phyloP scores from a whole-genome alignment of 768 basidiomycete genomes.

The Tulasnella sp. region DNA sequence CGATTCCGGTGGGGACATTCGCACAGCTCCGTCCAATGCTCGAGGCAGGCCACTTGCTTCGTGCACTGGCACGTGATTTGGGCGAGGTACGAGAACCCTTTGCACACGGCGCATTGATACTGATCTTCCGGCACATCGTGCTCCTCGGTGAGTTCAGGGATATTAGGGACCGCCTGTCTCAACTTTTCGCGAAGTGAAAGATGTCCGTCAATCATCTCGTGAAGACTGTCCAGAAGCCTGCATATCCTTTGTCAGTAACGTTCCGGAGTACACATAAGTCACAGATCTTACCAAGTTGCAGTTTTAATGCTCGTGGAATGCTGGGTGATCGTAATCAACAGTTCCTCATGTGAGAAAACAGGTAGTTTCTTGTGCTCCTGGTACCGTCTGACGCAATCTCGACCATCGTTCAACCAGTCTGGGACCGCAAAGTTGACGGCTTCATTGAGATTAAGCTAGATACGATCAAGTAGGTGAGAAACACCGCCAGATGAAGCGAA shows the following conservation, averaged over 20 bases:
- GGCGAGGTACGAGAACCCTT: slow-evolving; percentile 89
- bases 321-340: slow-evolving; percentile 94
- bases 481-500: slow-evolving; percentile 7
- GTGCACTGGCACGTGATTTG: slow-evolving; percentile 76
- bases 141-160: slow-evolving; percentile 60
- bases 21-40: slow-evolving; percentile 73
- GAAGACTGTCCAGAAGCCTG: slow-evolving; percentile 75
- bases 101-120: slow-evolving; percentile 90
- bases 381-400: slow-evolving; percentile 83
- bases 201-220: slow-evolving; percentile 85
- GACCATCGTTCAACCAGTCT: slow-evolving; percentile 83
- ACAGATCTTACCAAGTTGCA: slow-evolving; percentile 54
- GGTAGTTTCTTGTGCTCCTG: slow-evolving; percentile 84
- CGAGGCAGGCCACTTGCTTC: slow-evolving; percentile 67
- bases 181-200: slow-evolving; percentile 51
- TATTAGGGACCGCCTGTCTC: slow-evolving; percentile 36
- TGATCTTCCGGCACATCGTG: slow-evolving; percentile 85
- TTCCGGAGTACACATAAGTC: neutral
- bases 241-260: neutral
- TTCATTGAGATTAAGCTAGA: slow-evolving; percentile 93
- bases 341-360: slow-evolving; percentile 96
- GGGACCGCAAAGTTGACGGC: slow-evolving; percentile 97
- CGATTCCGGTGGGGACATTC: slow-evolving; percentile 44
- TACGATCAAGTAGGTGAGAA: neutral
- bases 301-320: slow-evolving; percentile 88